These are phyloP conservation scores for Boletales sp. DNA, from an alignment of 768 basidiomycete species.

Conservation along the genomic window DNA sequence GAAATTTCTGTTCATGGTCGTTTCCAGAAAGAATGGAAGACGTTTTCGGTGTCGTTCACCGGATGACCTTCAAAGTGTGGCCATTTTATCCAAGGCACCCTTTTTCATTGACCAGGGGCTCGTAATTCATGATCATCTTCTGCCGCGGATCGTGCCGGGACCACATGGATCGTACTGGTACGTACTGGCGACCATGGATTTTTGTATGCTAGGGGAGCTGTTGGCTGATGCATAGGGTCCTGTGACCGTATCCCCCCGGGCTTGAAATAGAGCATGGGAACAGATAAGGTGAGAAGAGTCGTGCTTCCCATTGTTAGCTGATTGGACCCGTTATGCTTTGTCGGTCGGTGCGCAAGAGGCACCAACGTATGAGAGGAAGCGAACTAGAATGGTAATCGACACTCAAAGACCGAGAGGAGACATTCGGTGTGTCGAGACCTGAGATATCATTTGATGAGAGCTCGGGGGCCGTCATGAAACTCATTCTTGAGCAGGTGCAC, in stretches of 20 bases:
- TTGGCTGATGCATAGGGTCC: not conserved
- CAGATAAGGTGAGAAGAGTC: not conserved
- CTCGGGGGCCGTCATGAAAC: no score
- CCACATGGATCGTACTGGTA: conserved; percentile 8
- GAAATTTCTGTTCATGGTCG: conserved; percentile 20
- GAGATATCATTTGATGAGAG: no score
- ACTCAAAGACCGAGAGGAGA: no score
- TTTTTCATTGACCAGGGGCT: conserved; percentile 37
- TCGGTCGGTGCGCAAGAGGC: not conserved
- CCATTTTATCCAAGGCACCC: conserved; percentile 16
- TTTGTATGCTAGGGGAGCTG: conserved; percentile 4
- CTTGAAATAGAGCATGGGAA: not conserved
- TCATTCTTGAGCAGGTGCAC: no score
- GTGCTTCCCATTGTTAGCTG: not conserved
- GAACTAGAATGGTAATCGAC: no score
- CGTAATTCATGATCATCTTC: conserved; percentile 35
- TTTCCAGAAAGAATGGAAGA: conserved; percentile 20
- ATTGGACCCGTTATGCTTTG: not conserved
- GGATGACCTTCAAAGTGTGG: conserved; percentile 18
- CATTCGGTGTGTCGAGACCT: no score
- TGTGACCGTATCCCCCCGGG: no score
- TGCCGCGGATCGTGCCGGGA: conserved; percentile 29
- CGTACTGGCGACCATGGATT: conserved; percentile 22
- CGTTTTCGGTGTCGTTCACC: conserved; percentile 12
- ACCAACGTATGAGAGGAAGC: no score